Base-by-base conservation (phyloP, 768 basidiomycete genomes). In the Tremella mesenterica region DNA sequence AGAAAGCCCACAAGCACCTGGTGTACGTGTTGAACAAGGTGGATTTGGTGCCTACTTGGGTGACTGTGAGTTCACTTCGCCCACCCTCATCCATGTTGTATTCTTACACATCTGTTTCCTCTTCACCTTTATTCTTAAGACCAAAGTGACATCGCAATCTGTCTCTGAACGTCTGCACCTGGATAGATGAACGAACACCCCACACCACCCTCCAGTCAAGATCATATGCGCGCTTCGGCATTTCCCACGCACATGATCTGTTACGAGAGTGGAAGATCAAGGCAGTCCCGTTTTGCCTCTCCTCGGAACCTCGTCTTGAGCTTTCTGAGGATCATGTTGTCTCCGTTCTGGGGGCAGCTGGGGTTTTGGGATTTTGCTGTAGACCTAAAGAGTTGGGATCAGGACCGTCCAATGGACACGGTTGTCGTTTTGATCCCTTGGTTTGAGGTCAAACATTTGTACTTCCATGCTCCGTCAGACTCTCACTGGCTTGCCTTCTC, bases 1-100 rank as follows among this genome's bases (percentile, higher is more conserved):
- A 99, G 76, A 96, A 96, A 74, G 80, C 88, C 20, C 90, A 95
- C 76, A 99, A 99, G 74, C 93, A 97, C 74, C 81, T 99, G 53
- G 88, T 99, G 2, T 83, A 96, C 53, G 81, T 99, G 49, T 83
- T 99, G 64, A 99, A 99, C 79, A 99, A 99, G 77, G 95, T 93
- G 69, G 93, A 99, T 75, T 76, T 99, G 51, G 92, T 99, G 12
- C 95, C 93, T 6, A 95, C 89, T 64, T 99, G 93, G 93, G 93
- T 95, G 36, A 96, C 93, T 8, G 92, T 92, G 74, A 74, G 87
- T 79, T 44, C 4, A 56, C 28, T 23, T 49, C 48, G 43, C 21
- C 14, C 29, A 16, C 44, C 34, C 14, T 48, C 50, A 33, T 44
- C 38, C 31, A 46, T 48, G 13, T 52, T 46, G n/a, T 49, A 16